These are phyloP conservation scores for Alternaria infectoria DNA, from an alignment of 2,329 filamentous ascomycete genomes.

Conservation along the genomic window DNA sequence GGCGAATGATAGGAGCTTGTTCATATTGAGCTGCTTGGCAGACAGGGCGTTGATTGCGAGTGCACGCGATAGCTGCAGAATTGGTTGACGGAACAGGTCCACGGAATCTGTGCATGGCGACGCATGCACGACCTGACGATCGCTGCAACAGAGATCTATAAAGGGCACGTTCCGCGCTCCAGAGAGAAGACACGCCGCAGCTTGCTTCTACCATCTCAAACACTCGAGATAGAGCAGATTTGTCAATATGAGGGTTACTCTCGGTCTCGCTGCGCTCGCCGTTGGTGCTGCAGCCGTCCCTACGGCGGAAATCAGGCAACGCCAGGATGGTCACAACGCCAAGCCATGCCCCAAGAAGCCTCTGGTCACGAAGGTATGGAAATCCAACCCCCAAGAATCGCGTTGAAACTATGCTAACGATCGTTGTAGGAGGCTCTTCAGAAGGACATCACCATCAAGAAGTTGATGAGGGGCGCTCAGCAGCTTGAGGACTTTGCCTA, in stretches of 20 bases:
- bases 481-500: conserved; percentile 49
- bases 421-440: conserved; percentile 33
- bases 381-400: not conserved
- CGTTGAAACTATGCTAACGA: conserved; percentile 9
- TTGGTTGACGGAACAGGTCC: not conserved
- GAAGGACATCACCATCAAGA: conserved; percentile 31
- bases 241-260: conserved; percentile 28
- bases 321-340: not conserved
- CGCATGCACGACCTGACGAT: not conserved
- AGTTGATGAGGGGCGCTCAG: conserved; percentile 38
- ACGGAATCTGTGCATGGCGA: not conserved
- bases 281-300: conserved; percentile 23
- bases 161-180: not conserved
- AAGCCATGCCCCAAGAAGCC: conserved; percentile 9
- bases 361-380: conserved; percentile 23
- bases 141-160: not conserved
- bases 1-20: conserved; percentile 1
- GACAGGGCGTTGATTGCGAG: not conserved
- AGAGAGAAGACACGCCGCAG: not conserved
- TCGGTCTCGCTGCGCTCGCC: conserved; percentile 30
- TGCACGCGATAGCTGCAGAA: not conserved
- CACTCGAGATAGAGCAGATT: not conserved
- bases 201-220: not conserved
- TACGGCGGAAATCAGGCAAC: not conserved
- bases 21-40: not conserved